Percentiles rank a stretch among this genome's conserved stretches.
Evolutionary conservation across 106 monocot species (phyloP).

Genomic region (Dioscorea dumetorum): DNA sequence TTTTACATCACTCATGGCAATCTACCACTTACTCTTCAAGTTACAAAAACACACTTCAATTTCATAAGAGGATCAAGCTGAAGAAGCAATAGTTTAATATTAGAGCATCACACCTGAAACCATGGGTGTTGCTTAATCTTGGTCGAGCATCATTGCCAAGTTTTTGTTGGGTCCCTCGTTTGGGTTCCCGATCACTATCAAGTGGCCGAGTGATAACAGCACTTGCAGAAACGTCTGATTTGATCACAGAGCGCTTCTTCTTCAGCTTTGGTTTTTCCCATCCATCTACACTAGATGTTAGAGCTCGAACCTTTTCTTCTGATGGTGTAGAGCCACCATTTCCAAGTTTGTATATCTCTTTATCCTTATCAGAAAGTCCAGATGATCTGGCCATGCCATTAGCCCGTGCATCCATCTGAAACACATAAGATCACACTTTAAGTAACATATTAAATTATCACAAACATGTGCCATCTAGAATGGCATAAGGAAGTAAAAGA

Average conservation of each 20-base stretch:
- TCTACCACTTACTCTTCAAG: no score
- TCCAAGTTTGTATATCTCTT: conserved; percentile 30
- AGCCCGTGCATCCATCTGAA: conserved; percentile 49
- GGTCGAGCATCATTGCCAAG: conserved; percentile 33
- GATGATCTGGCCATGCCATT: conserved; percentile 24
- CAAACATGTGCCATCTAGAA: no score
- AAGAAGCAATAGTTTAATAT: no score
- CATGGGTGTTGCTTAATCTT: conserved; percentile 21
- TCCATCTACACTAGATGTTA: conserved; percentile 27
- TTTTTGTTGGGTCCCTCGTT: conserved; percentile 45
- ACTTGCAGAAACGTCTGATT: conserved; percentile 36
- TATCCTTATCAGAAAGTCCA: conserved; percentile 37
- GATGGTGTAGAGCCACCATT: conserved; percentile 20
- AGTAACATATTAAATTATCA: no score
- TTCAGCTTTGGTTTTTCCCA: conserved; percentile 65
- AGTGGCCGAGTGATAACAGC: conserved; percentile 20
- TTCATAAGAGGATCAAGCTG: no score
- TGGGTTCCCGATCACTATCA: conserved; percentile 43
- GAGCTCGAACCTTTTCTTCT: conserved; percentile 35
- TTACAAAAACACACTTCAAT: no score
- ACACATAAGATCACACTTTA: background rate
- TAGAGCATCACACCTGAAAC: conserved; percentile 32
- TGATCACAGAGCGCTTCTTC: conserved; percentile 55
- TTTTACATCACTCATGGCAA: no score
- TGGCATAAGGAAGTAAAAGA: no score